Percentiles rank a stretch among this genome's conserved stretches.
Evolutionary conservation across 2,329 filamentous ascomycete genomes (phyloP).

Genomic region (Diaporthe destruens): DNA sequence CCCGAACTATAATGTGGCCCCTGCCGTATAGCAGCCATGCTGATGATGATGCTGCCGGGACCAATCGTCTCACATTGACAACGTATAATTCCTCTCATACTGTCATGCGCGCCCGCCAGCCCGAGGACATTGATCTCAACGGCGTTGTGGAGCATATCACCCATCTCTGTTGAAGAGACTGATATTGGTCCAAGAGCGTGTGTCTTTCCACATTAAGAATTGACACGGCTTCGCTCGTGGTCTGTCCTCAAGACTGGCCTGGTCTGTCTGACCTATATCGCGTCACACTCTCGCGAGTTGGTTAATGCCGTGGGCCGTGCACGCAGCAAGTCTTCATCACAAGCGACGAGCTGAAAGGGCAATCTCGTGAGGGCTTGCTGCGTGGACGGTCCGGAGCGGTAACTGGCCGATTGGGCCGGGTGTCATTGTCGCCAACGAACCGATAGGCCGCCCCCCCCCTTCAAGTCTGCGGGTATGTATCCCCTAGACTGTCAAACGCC

Average conservation of each 20-base stretch:
- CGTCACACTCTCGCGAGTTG: not conserved
- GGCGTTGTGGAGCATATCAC: not conserved
- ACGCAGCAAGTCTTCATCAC: not conserved
- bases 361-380: not conserved
- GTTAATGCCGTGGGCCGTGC: not conserved
- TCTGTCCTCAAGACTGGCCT: not conserved
- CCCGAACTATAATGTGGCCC: not conserved
- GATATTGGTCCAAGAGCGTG: not conserved
- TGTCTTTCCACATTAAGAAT: not conserved
- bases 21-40: conserved; percentile 24
- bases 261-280: not conserved
- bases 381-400: too few species aligned
- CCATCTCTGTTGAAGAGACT: conserved; percentile 12
- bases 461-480: not conserved
- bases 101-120: not conserved
- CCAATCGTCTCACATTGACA: conserved; percentile 9
- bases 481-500: not conserved
- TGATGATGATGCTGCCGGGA: not conserved
- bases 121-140: not conserved
- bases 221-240: not conserved
- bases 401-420: too few species aligned
- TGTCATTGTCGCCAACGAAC: not conserved
- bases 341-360: not conserved
- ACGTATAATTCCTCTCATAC: conserved; percentile 1
- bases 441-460: not conserved